Conservation (phyloP, 257 asterid species). For the Gentiana macrophylla region DNA sequence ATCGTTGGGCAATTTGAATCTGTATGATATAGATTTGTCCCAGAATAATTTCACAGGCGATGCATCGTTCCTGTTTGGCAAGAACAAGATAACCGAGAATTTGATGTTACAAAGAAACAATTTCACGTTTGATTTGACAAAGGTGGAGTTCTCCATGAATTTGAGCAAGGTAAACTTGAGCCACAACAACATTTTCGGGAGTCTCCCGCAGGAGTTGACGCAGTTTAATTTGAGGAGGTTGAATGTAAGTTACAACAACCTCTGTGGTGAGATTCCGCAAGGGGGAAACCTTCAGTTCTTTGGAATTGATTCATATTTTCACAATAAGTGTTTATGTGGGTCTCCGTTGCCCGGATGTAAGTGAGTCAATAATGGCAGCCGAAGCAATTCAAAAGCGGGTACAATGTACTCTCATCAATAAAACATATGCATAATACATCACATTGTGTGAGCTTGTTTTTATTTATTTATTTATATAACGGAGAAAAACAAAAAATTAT, state of each 20-base stretch:
- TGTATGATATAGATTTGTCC: constrained; percentile 18
- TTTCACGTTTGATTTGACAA: constrained; percentile 41
- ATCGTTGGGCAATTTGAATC: constrained; percentile 20
- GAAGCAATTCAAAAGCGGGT: too few relatives aligned
- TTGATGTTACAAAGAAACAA: constrained; percentile 40
- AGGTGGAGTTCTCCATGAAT: constrained; percentile 29
- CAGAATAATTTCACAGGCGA: constrained; percentile 54
- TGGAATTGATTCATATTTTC: constrained; percentile 23
- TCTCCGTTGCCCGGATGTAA: constrained; percentile 42
- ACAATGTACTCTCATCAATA: too few relatives aligned
- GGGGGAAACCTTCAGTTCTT: constrained; percentile 31
- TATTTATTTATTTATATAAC: too few relatives aligned
- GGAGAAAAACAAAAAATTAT: too few relatives aligned
- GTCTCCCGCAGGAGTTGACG: constrained; percentile 32
- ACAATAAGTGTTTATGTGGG: constrained; percentile 52
- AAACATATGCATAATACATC: too few relatives aligned
- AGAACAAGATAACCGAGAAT: constrained; percentile 28
- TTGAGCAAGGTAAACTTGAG: constrained; percentile 32
- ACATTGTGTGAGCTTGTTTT: too few relatives aligned
- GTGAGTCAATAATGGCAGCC: constrained; percentile 4
- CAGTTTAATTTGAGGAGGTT: constrained; percentile 11
- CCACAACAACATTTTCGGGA: constrained; percentile 42
- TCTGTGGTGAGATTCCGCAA: constrained; percentile 46
- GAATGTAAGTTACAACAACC: constrained; percentile 53
- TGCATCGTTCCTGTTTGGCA: constrained; percentile 42